Base-by-base conservation (phyloP, 2,329 filamentous ascomycete species). In the Knoxdaviesia proteae region DNA sequence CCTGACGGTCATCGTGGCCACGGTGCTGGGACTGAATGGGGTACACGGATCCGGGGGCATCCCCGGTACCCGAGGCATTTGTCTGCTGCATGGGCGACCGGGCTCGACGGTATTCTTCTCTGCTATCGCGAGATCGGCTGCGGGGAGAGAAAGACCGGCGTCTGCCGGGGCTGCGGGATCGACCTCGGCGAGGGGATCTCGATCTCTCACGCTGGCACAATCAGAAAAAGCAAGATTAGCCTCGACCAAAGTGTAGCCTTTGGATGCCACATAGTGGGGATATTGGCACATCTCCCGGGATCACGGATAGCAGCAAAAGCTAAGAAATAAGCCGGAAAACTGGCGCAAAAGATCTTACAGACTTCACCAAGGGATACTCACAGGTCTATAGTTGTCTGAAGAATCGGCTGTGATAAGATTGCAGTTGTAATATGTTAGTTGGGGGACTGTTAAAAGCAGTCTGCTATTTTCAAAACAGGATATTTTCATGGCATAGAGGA, bases 81-180 rank as follows among this genome's bases (percentile, higher is more conserved):
- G 78, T 81, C 37, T 44, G 45, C 36, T 42, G 41, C 78, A 92
- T 87, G 64, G 84, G 86, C 61, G 81, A 90, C 59, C 83, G 81
- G 60, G 70, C 80, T 72, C 58, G 77, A 57, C 81, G 79, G 58
- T 81, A 81, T 52, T 84, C 78, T 67, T 81, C 78, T 61, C 75
- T 71, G 60, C 80, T 86, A 47, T 57, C 58, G 39, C 46, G 72
- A 59, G 81, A 87, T 59, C 81, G 78, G 64, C 77, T 82, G 55
- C 80, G 77, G 48, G 80, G 79, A 47, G 80, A 84, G 58, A 81
- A 86, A 42, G 81, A 87, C 52, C 81, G 77, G 56, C 81, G 80
- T 48, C 70, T 77, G 57, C 76, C 74, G 53, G 80, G 83, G 65
- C 84, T 92, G 63, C 84, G 80, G 55, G 86, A 92, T 62, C 84